Evolutionary conservation across 345 rosid genomes (phyloP).

Genomic region (Heritiera fomes): DNA sequence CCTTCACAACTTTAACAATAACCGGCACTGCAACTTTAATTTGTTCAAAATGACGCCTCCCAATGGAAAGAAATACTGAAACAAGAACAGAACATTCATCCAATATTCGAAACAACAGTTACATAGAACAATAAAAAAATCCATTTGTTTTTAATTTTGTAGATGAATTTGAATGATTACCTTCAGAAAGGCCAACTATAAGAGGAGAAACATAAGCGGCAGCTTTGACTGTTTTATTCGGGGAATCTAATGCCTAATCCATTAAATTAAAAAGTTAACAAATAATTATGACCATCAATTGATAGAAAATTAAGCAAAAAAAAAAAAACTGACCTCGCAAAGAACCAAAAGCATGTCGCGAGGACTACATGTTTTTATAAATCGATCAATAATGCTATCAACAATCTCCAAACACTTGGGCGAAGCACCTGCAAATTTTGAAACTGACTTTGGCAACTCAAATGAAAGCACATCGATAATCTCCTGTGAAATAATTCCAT

Average conservation of each 20-base stretch:
- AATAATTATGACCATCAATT: not conserved
- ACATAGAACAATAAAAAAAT: not conserved
- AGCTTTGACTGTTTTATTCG: slow-evolving; percentile 37
- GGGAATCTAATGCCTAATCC: slow-evolving; percentile 67
- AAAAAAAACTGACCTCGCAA: slow-evolving; percentile 57
- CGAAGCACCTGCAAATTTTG: slow-evolving; percentile 62
- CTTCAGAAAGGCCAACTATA: slow-evolving; percentile 72
- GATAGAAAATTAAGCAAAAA: not conserved
- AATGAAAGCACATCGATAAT: slow-evolving; percentile 69
- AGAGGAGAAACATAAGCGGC: slow-evolving; percentile 59
- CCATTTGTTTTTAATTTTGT: not conserved
- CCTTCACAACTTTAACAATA: slow-evolving; percentile 56
- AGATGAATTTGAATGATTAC: slow-evolving; percentile 33
- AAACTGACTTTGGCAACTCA: slow-evolving; percentile 65
- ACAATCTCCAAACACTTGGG: slow-evolving; percentile 47
- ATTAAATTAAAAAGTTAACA: slow-evolving; percentile 15
- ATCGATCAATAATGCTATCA: slow-evolving; percentile 47
- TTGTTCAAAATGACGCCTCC: slow-evolving; percentile 81
- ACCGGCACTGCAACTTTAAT: slow-evolving; percentile 67
- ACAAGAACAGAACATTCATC: slow-evolving; percentile 23
- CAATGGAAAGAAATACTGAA: slow-evolving; percentile 61
- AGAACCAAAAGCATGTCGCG: slow-evolving; percentile 85
- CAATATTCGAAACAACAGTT: not conserved
- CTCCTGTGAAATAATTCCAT: slow-evolving; percentile 39
- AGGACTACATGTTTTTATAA: slow-evolving; percentile 62